These are phyloP conservation scores for Cymbidium sinense DNA, from an alignment of 106 monocot genomes.

Conservation along the genomic window DNA sequence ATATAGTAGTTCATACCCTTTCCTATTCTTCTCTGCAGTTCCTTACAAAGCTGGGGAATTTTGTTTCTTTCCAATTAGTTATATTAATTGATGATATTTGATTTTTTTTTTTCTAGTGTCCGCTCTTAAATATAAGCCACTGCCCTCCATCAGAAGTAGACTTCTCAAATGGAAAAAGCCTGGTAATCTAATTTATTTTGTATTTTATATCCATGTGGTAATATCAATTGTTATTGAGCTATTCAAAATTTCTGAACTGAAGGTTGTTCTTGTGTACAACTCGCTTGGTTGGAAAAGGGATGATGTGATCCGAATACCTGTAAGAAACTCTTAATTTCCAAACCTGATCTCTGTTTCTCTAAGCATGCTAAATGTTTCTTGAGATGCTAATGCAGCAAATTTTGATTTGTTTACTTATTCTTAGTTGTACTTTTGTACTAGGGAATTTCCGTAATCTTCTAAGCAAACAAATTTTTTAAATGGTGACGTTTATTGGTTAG, in stretches of 20 bases:
- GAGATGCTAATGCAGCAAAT: not conserved
- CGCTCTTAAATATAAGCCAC: conserved; percentile 86
- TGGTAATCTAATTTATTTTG: conserved; percentile 44
- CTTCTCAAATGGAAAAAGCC: conserved; percentile 53
- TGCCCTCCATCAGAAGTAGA: conserved; percentile 73
- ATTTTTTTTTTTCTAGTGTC: conserved; percentile 45
- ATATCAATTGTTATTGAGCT: not conserved
- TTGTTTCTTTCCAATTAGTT: not conserved
- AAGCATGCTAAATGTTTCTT: not conserved
- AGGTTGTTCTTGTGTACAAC: conserved; percentile 94
- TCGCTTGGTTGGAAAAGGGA: conserved; percentile 93
- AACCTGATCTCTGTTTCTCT: conserved; percentile 3
- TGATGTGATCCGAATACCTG: conserved; percentile 80
- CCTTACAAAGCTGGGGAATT: not conserved
- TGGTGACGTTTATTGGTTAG: no score
- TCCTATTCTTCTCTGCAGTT: not conserved
- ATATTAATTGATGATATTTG: not conserved
- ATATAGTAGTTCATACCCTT: not conserved
- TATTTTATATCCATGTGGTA: conserved; percentile 5
- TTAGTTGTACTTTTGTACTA: not conserved
- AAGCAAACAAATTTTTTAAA: no score
- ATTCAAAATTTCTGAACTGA: not conserved
- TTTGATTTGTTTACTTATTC: not conserved
- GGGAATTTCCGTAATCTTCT: not conserved
- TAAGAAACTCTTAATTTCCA: conserved; percentile 29